These are phyloP conservation scores for Boletus edulis DNA, from an alignment of 768 basidiomycete genomes.

Conservation along the genomic window DNA sequence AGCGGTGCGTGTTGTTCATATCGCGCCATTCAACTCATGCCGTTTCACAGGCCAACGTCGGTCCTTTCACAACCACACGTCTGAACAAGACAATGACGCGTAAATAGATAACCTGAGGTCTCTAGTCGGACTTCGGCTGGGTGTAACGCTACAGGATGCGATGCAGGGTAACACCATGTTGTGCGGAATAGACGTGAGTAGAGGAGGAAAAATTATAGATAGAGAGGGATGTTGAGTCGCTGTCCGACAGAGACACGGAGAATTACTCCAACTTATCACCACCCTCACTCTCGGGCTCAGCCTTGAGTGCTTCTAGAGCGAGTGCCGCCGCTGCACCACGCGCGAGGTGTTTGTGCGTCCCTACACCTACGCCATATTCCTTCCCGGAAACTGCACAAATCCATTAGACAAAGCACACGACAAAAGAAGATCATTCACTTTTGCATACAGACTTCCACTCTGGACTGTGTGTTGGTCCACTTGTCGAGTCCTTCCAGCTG, in stretches of 20 bases:
- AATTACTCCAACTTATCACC: slow-evolving; percentile 8
- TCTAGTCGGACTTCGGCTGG: not conserved
- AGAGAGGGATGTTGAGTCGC: not conserved
- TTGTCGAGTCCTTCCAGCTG: slow-evolving; percentile 51
- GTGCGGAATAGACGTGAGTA: not conserved
- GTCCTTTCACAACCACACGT: slow-evolving; percentile 6
- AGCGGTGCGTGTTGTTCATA: slow-evolving; percentile 7
- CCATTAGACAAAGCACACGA: slow-evolving; percentile 11
- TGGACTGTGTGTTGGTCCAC: slow-evolving; percentile 44
- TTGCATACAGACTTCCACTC: slow-evolving; percentile 60
- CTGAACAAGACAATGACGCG: not conserved
- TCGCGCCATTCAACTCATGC: slow-evolving; percentile 5
- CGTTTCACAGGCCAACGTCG: not conserved
- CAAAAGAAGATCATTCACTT: slow-evolving; percentile 37
- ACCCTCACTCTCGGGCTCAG: slow-evolving; percentile 17
- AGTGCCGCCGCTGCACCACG: slow-evolving; percentile 39
- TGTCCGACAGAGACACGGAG: not conserved
- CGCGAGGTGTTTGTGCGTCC: slow-evolving; percentile 48
- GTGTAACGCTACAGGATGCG: slow-evolving; percentile 8
- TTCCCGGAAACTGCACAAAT: slow-evolving; percentile 46
- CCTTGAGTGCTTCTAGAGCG: slow-evolving; percentile 37
- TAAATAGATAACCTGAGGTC: slow-evolving; percentile 11
- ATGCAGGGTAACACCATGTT: not conserved
- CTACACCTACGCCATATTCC: slow-evolving; percentile 48
- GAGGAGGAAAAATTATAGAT: slow-evolving; percentile 8